These are phyloP conservation scores for Hippophae tibetana DNA, from an alignment of 306 rosid genomes.

Conservation along the genomic window DNA sequence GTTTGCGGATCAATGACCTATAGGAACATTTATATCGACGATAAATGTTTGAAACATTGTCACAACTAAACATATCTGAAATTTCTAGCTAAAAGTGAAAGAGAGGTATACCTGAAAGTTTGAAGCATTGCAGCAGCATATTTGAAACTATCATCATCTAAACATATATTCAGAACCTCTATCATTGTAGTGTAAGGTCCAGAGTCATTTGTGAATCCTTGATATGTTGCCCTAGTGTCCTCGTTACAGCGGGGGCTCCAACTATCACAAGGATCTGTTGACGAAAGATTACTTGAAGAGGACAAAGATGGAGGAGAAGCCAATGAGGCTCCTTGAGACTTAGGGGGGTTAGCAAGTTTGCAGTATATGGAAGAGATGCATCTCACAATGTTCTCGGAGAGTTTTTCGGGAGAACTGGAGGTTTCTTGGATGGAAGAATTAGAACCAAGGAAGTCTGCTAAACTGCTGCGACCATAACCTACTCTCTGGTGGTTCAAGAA, in stretches of 20 bases:
- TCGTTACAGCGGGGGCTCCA: conserved; percentile 28
- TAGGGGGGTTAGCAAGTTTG: conserved; percentile 23
- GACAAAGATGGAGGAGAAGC: conserved; percentile 24
- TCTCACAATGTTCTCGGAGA: conserved; percentile 29
- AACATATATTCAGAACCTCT: conserved; percentile 24
- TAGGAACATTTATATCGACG: not conserved
- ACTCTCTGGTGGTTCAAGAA: not conserved
- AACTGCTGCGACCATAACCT: conserved; percentile 23
- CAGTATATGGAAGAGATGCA: conserved; percentile 38
- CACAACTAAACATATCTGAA: not conserved
- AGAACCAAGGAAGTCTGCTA: conserved; percentile 30
- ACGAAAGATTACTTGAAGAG: conserved; percentile 26
- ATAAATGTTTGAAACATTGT: not conserved
- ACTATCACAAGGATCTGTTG: conserved; percentile 21
- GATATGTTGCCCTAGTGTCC: not conserved
- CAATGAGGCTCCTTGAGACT: conserved; percentile 3
- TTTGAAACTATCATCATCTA: conserved; percentile 24
- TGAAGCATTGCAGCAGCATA: conserved; percentile 26
- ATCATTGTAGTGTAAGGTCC: conserved; percentile 21
- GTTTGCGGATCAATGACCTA: conserved; percentile 28
- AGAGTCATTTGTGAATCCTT: conserved; percentile 3
- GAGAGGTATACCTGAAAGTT: conserved; percentile 16
- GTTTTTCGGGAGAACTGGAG: conserved; percentile 25
- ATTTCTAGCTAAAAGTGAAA: no score
- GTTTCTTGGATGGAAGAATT: conserved; percentile 6